phyloP scores from a whole-genome alignment of 768 basidiomycete genomes.

The Boletus rex-veris region DNA sequence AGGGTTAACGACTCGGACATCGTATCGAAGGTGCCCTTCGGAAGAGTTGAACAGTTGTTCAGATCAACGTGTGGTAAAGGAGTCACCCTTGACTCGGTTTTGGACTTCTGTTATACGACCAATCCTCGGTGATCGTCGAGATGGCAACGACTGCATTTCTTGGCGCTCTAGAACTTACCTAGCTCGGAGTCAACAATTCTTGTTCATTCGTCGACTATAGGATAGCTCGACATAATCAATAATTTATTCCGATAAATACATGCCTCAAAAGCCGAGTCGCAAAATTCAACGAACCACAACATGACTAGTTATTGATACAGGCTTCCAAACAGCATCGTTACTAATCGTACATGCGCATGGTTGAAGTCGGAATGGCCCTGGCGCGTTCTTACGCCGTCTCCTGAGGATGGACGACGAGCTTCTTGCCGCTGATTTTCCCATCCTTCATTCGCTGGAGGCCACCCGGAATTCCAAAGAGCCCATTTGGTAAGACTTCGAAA shows the following conservation, averaged over 20 bases:
- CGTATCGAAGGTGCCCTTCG: conserved; percentile 9
- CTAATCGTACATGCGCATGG: conserved; percentile 18
- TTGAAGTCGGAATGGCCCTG: not conserved
- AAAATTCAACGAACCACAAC: not conserved
- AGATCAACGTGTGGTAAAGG: not conserved
- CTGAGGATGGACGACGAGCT: conserved; percentile 42
- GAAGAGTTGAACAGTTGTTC: conserved; percentile 1
- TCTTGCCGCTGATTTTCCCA: conserved; percentile 41
- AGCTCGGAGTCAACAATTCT: not conserved
- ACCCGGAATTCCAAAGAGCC: conserved; percentile 35
- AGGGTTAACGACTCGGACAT: not conserved
- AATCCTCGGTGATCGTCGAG: not conserved
- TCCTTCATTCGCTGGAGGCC: conserved; percentile 37
- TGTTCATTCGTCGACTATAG: not conserved
- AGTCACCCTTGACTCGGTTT: conserved; percentile 7
- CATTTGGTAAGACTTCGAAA: conserved; percentile 41
- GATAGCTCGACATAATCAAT: not conserved
- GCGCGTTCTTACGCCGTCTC: conserved; percentile 27
- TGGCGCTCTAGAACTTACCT: not conserved
- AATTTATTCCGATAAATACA: conserved; percentile 8
- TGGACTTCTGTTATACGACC: not conserved
- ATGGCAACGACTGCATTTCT: not conserved
- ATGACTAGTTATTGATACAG: not conserved
- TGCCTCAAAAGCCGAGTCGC: not conserved
- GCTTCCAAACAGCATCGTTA: not conserved